Percentiles rank a stretch among this genome's conserved stretches.
Evolutionary conservation across 1,284 basidiomycete species (phyloP).

Genomic region (Ceratobasidium sp.): DNA sequence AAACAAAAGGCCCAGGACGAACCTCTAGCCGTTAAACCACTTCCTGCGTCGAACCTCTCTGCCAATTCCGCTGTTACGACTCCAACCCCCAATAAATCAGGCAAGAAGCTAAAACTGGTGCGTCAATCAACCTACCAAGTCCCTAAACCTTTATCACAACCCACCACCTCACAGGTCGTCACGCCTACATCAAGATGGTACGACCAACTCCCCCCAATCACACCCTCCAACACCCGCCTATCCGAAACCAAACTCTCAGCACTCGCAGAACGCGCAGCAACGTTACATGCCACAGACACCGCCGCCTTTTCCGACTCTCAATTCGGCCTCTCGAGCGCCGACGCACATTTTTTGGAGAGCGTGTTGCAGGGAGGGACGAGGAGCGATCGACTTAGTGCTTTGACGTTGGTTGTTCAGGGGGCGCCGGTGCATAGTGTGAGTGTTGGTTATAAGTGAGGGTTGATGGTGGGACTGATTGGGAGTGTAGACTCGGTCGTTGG

Average conservation of each 20-base stretch:
- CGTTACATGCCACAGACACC: conserved; percentile 66
- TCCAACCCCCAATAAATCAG: conserved; percentile 43
- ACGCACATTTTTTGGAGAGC: conserved; percentile 84
- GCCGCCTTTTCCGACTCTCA: conserved; percentile 57
- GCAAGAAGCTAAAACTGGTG: conserved; percentile 50
- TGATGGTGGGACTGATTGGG: neutral
- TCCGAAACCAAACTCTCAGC: conserved; percentile 60
- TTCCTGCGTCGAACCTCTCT: conserved; percentile 17
- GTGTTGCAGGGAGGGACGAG: conserved; percentile 91
- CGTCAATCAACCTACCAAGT: neutral
- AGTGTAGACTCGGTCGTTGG: conserved; percentile 76
- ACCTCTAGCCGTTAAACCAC: conserved; percentile 49
- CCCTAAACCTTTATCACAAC: neutral
- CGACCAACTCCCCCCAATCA: conserved; percentile 60
- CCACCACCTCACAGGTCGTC: neutral
- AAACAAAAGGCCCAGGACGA: conserved; percentile 49
- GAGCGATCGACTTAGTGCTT: conserved; percentile 92
- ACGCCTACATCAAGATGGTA: conserved; percentile 65
- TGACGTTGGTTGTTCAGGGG: conserved; percentile 91
- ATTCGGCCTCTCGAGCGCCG: conserved; percentile 64
- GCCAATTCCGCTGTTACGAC: neutral
- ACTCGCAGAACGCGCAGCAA: conserved; percentile 64
- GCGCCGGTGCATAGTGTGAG: conserved; percentile 81
- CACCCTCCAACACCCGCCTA: conserved; percentile 46
- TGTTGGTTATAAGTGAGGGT: neutral